Evolutionary conservation across 2,329 filamentous ascomycete species (phyloP).

Genomic region (Colletotrichum magnum): DNA sequence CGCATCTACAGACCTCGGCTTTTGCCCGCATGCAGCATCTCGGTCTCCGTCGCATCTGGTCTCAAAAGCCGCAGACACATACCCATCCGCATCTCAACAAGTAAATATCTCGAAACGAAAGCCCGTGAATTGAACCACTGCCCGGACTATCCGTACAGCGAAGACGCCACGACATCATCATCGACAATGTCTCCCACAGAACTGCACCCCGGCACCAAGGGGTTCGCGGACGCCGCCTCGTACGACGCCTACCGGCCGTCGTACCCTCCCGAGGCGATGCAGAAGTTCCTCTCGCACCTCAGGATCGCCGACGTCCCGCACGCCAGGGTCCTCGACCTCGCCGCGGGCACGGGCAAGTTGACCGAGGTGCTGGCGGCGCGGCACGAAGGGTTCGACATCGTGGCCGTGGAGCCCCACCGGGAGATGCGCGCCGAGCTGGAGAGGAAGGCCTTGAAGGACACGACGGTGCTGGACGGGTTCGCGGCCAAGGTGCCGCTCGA

Average conservation of each 20-base stretch:
- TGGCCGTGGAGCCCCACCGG: slow-evolving; percentile 75
- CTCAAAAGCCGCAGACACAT: not conserved
- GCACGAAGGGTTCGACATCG: slow-evolving; percentile 71
- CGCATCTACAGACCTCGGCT: slow-evolving; percentile 5
- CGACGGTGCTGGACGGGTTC: slow-evolving; percentile 69
- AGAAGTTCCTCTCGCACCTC: slow-evolving; percentile 70
- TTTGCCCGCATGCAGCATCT: slow-evolving; percentile 1
- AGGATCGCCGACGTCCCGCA: slow-evolving; percentile 61
- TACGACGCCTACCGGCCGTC: slow-evolving; percentile 80
- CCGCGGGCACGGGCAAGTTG: slow-evolving; percentile 79
- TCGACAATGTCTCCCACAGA: slow-evolving; percentile 39
- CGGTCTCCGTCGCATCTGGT: not conserved
- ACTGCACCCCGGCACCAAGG: slow-evolving; percentile 69
- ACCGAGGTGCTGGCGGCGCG: slow-evolving; percentile 73
- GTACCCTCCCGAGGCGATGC: slow-evolving; percentile 72
- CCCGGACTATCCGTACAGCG: not conserved
- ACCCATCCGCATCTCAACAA: no score
- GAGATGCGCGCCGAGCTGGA: slow-evolving; percentile 75
- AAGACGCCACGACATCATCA: not conserved
- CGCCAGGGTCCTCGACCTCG: slow-evolving; percentile 73
- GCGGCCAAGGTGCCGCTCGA: slow-evolving; percentile 70
- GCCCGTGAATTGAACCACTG: not conserved
- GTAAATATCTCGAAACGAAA: no score
- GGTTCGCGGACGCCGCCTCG: slow-evolving; percentile 74
- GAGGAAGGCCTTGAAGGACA: slow-evolving; percentile 68